Evolutionary conservation across 2,329 filamentous ascomycete genomes (phyloP), one percentile per base, ranked within the genome.

Genomic region (Colletotrichum tropicale): DNA sequence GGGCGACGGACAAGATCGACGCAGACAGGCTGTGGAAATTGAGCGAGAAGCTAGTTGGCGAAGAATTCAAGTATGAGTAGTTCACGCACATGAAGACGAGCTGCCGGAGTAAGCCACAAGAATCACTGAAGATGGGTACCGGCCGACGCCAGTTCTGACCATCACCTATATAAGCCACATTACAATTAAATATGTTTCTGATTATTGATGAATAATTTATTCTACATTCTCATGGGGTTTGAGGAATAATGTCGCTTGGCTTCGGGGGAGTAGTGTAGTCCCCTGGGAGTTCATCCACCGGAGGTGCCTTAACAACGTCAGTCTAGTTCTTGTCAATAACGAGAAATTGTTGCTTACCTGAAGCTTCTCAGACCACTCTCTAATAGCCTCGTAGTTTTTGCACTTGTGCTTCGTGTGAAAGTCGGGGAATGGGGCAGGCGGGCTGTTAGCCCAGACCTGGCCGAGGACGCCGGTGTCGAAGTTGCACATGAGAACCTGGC

Each of bases 401-500:
- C 91, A 93, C 64, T 84, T 85, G 80, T 93, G 92, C 71, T 85
- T 84, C 0, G 91, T 92, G 78, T 91, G 91, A 82, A 93, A 93
- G 80, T 93, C 91, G 3, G 91, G 90, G 77, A 91, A 92, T 1
- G 90, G 86, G 58, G 84, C 82, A 0, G 88, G 86, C 2, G 85
- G 78, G 5, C 82, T 81, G 28, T 90, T 84, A 38, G 87, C 88
- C 91, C 91, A 93, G 8, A 93, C 87, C 78, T 93, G 91, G 15
- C 91, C 91, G 0, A 93, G 85, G 1, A 93, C 87, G 2, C 88
- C 91, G 4, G 90, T 88, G 77, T 93, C 92, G 24, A 89, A 85
- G 32, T 88, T 90, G 81, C 91, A 93, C 90, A 93, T 93, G 16
- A 93, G 85, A 18, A 91, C 89, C 80, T 93, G 91, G 1, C 91